Conservation (phyloP, 2,329 filamentous ascomycete species). For the Botryotinia narcissicola region DNA sequence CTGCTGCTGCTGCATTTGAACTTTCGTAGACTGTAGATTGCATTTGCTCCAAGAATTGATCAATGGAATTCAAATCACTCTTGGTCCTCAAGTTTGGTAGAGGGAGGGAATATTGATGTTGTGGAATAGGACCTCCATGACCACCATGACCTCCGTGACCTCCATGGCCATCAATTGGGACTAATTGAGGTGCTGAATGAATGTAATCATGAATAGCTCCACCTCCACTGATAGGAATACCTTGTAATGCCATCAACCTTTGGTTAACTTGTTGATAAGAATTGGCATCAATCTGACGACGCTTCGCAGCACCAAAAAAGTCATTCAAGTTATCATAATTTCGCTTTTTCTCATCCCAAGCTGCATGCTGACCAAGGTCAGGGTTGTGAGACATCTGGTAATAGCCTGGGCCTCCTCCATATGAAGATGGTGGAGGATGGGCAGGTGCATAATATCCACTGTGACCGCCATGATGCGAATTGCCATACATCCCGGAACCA, state of each 20-base stretch:
- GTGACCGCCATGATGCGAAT: slow-evolving; percentile 53
- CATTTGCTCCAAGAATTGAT: slow-evolving; percentile 93
- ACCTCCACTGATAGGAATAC: slow-evolving; percentile 57
- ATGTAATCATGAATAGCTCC: slow-evolving; percentile 57
- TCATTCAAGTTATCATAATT: slow-evolving; percentile 83
- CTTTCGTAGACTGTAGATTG: slow-evolving; percentile 95
- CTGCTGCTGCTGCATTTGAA: slow-evolving; percentile 74
- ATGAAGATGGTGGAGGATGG: slow-evolving; percentile 47
- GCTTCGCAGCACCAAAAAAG: slow-evolving; percentile 91
- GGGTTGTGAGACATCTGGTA: slow-evolving; percentile 67
- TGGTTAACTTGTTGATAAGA: slow-evolving; percentile 93
- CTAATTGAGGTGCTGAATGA: slow-evolving; percentile 48
- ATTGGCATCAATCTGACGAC: slow-evolving; percentile 80
- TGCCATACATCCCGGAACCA: slow-evolving; percentile 47
- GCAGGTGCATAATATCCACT: slow-evolving; percentile 53
- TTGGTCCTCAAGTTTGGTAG: slow-evolving; percentile 89
- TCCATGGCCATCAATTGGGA: slow-evolving; percentile 51
- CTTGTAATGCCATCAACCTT: slow-evolving; percentile 78
- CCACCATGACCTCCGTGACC: slow-evolving; percentile 45
- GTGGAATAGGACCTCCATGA: slow-evolving; percentile 53
- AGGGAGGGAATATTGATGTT: slow-evolving; percentile 81
- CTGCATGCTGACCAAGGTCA: slow-evolving; percentile 61
- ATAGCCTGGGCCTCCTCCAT: slow-evolving; percentile 66
- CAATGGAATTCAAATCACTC: slow-evolving; percentile 89
- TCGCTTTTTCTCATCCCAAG: slow-evolving; percentile 75